phyloP scores from a whole-genome alignment of 176 grass and related monocot genomes.

The Triticum urartu region DNA sequence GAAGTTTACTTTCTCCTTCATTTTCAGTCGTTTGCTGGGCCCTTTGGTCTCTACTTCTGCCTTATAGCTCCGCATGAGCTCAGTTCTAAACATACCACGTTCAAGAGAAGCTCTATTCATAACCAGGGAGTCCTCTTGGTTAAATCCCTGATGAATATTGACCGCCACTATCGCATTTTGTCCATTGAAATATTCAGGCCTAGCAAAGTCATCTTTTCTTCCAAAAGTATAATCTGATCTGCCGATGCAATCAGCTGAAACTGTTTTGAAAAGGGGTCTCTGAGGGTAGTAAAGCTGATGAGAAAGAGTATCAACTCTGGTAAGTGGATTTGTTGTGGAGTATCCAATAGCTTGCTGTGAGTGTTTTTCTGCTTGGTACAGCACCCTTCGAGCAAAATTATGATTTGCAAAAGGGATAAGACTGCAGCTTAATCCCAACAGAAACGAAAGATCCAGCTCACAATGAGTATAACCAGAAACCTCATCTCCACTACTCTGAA shows the following conservation, averaged over 20 bases:
- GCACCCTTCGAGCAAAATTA: constrained; percentile 89
- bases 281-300: constrained; percentile 96
- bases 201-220: constrained; percentile 52
- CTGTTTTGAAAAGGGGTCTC: constrained; percentile 88
- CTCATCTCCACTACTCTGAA: constrained; percentile 32
- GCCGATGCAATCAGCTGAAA: constrained; percentile 74
- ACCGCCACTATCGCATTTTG: constrained; percentile 97
- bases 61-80: constrained; percentile 87
- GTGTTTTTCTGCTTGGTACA: constrained; percentile 93
- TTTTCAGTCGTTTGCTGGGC: constrained; percentile 45
- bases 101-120: constrained; percentile 96
- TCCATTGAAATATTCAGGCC: constrained; percentile 91
- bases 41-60: constrained; percentile 84
- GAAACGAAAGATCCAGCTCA: constrained; percentile 84
- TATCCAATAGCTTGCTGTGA: constrained; percentile 96
- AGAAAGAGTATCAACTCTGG: constrained; percentile 83
- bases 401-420: constrained; percentile 94
- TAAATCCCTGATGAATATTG: constrained; percentile 96
- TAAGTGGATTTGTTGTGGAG: constrained; percentile 82
- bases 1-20: constrained; percentile 79
- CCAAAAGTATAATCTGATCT: constrained; percentile 57
- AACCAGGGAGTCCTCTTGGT: constrained; percentile 97
- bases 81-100: constrained; percentile 88
- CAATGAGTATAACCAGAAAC: constrained; percentile 69
- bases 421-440: constrained; percentile 85